Evolutionary conservation across 2,329 filamentous ascomycete species (phyloP).

Genomic region (Scopulariopsis brevicaulis): DNA sequence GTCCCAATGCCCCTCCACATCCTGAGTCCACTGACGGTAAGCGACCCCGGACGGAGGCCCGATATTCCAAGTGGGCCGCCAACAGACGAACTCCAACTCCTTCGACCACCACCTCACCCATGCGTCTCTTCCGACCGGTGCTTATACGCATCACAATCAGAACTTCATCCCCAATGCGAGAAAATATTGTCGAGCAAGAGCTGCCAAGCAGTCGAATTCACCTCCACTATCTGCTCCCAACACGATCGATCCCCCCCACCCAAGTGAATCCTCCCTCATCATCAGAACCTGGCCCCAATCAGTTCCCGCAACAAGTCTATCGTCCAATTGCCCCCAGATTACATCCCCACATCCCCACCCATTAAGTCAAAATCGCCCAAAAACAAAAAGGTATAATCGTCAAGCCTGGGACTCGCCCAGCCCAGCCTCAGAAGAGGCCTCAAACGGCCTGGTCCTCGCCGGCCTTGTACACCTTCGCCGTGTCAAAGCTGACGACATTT

Average conservation of each 20-base stretch:
- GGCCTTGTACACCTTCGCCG: constrained; percentile 28
- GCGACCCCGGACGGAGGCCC: too few species aligned
- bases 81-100: too few species aligned
- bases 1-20: too few species aligned
- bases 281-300: background rate
- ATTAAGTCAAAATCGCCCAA: background rate
- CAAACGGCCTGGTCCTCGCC: constrained; percentile 18
- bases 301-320: background rate
- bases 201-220: background rate
- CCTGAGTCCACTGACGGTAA: too few species aligned
- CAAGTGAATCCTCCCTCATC: background rate
- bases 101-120: too few species aligned
- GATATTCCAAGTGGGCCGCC: too few species aligned
- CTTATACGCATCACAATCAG: background rate
- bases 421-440: background rate
- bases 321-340: background rate
- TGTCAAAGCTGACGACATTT: constrained; percentile 31
- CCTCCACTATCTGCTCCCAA: background rate
- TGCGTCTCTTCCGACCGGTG: background rate
- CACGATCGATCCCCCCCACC: background rate
- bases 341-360: background rate
- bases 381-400: background rate
- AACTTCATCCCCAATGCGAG: background rate
- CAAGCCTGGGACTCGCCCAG: background rate
- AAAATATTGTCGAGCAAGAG: background rate